A percentile compares a stretch with the other conserved stretches of the same genome.
Conservation (phyloP, 495 filamentous ascomycete genomes). For the Zalerion maritima region DNA sequence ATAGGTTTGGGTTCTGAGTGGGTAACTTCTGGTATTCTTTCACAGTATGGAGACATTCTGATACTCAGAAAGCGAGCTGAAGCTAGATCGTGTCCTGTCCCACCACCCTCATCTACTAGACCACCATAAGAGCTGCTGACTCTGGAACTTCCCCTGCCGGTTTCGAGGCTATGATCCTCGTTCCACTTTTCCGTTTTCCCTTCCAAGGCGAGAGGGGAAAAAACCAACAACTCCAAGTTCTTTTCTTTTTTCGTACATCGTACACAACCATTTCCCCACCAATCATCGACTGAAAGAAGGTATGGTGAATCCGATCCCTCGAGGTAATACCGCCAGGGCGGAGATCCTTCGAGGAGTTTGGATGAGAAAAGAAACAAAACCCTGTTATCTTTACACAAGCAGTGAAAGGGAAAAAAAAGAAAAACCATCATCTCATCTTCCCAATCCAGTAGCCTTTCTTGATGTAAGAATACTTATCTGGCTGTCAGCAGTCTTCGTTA, state of each 20-base stretch:
- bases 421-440: constrained; percentile 15
- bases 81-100: constrained; percentile 15
- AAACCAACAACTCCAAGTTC: too few species aligned
- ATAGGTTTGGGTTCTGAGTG: constrained; percentile 18
- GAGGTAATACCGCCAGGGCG: too few species aligned
- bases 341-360: constrained; percentile 7
- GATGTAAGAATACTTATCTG: constrained; percentile 13
- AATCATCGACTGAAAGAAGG: too few species aligned
- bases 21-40: constrained; percentile 43
- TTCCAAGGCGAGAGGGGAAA: too few species aligned
- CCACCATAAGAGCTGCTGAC: constrained; percentile 6
- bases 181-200: too few species aligned
- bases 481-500: constrained; percentile 1
- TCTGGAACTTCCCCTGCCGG: constrained; percentile 2
- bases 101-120: constrained; percentile 3
- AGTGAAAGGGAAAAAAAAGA: constrained; percentile 5
- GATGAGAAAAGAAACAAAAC: constrained; percentile 9
- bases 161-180: constrained; percentile 3
- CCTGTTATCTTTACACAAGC: constrained; percentile 1
- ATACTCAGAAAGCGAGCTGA: constrained; percentile 44
- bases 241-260: constrained; percentile 9
- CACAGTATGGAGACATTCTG: constrained; percentile 27
- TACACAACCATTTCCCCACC: constrained; percentile 5
- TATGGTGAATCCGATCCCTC: too few species aligned
- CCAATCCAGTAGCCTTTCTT: too few species aligned